Evolutionary conservation across 169 alveolate species (phyloP).

Genomic region (Cryptosporidium parvum): DNA sequence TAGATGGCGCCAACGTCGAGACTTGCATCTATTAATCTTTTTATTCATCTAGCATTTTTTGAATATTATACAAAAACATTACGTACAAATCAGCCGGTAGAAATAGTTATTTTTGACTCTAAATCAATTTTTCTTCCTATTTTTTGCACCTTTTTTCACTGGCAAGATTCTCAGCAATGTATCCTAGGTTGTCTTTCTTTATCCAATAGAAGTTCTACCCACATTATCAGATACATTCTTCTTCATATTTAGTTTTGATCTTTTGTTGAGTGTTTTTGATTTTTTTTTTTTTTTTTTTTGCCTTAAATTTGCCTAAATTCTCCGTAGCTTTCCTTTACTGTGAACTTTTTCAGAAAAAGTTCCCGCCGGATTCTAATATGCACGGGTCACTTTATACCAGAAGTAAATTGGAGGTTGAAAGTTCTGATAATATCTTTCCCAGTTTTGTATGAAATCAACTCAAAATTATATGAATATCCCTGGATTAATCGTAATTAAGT

Average conservation of each 20-base stretch:
- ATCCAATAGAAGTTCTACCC: too few species aligned
- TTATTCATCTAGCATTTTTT: not conserved
- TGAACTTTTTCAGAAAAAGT: not conserved
- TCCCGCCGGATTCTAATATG: slow-evolving; percentile 10
- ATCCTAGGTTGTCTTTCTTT: too few species aligned
- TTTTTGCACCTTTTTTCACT: not conserved
- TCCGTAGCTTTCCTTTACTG: not conserved
- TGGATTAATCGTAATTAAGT: not conserved
- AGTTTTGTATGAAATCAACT: not conserved
- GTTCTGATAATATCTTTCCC: not conserved
- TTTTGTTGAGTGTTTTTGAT: too few species aligned
- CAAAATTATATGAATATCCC: not conserved
- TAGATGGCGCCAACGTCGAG: slow-evolving; percentile 73
- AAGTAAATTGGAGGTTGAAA: not conserved
- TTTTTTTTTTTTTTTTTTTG: not conserved
- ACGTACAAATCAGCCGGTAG: not conserved
- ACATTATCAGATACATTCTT: too few species aligned
- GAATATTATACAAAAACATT: not conserved
- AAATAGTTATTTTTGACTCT: not conserved
- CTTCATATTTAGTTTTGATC: not conserved
- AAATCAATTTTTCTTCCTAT: not conserved
- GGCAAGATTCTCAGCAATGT: not conserved
- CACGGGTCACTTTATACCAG: slow-evolving; percentile 9
- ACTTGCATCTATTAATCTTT: slow-evolving; percentile 69
- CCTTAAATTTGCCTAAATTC: not conserved